These are phyloP conservation scores for Bonnemaisonia californica DNA, from an alignment of 31 red algal genomes.

Conservation along the genomic window DNA sequence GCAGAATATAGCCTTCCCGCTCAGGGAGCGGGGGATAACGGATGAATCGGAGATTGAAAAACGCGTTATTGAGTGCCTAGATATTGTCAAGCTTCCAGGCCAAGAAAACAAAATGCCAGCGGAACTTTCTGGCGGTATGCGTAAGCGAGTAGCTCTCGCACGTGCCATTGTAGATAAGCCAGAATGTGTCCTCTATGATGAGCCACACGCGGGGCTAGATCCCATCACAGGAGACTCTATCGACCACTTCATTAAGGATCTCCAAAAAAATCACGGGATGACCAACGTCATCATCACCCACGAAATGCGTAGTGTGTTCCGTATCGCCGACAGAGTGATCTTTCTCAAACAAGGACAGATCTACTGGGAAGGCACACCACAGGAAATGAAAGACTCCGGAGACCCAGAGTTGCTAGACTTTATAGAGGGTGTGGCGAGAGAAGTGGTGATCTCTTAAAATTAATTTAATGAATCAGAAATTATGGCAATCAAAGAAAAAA, in stretches of 20 bases:
- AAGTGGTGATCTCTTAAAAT: too few relatives aligned
- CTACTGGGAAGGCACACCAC: too few relatives aligned
- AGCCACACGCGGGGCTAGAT: conserved; percentile 75
- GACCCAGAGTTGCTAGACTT: too few relatives aligned
- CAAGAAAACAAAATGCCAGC: conserved; percentile 31
- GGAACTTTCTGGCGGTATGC: conserved; percentile 78
- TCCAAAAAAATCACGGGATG: not conserved
- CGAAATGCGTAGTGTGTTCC: conserved; percentile 11
- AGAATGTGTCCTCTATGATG: conserved; percentile 64
- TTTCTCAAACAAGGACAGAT: too few relatives aligned
- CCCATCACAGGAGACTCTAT: conserved; percentile 33
- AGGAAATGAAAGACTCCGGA: too few relatives aligned
- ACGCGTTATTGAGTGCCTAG: conserved; percentile 35
- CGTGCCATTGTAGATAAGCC: conserved; percentile 55
- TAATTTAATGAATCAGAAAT: not conserved
- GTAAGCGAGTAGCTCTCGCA: conserved; percentile 61
- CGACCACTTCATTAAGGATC: conserved; percentile 3
- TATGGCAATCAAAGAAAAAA: conserved; percentile 23
- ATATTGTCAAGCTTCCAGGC: conserved; percentile 24
- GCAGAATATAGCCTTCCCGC: conserved; percentile 23
- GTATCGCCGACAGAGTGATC: conserved; percentile 10
- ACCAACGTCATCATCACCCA: conserved; percentile 34
- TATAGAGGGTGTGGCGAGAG: too few relatives aligned
- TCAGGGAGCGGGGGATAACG: not conserved
- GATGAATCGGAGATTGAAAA: conserved; percentile 28